Base-by-base conservation (phyloP, 1,284 basidiomycete species). In the Naganishia sp. region DNA sequence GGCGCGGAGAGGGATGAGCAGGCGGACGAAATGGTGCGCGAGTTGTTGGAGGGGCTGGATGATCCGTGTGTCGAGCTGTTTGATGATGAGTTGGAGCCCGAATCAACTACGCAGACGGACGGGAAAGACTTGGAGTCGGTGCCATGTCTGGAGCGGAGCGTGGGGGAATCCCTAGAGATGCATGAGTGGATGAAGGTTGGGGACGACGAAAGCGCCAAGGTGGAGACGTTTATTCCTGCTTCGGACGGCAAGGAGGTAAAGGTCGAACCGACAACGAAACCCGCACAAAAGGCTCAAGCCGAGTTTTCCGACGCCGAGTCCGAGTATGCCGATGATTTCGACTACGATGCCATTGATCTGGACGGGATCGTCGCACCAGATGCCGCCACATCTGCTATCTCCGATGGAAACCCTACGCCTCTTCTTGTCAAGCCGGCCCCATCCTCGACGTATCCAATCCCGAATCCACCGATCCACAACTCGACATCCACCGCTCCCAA, bases 21-120 rank as follows among this genome's bases (percentile, higher is more conserved):
- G 47, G 78, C 79, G 60, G 71, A 77, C 51, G 74, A 73, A n/a
- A 61, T 79, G 64, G 74, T 80, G 75, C 75, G 75, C 35, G 72
- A 72, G 35, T 70, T 79, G 18, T 70, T 79, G 51, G 72, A 76
- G 5, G 77, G 77, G 1, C 68, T 80, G 42, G 79, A 80, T 67
- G 77, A 74, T 53, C 75, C 73, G 77, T 49, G 72, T 74, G 9
- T 65, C 68, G 23, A 67, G 25, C 11, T 67, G 49, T 46, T 74
- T 74, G 52, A 72, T 72, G 52, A 47, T 68, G 50, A 56, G 28
- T 51, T 39, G 55, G 61, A 65, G 18, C n/a, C 43, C 57, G 23
- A 52, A 42, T 18, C 13, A 11, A n/a, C n/a, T 41, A 23, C 18
- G 9, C 15, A 6, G 17, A 2, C 32, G 28, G 18, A 25, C 3